Evolutionary conservation across 139 green algal genomes (phyloP).

Genomic region (Chlorokybus atmophyticus): DNA sequence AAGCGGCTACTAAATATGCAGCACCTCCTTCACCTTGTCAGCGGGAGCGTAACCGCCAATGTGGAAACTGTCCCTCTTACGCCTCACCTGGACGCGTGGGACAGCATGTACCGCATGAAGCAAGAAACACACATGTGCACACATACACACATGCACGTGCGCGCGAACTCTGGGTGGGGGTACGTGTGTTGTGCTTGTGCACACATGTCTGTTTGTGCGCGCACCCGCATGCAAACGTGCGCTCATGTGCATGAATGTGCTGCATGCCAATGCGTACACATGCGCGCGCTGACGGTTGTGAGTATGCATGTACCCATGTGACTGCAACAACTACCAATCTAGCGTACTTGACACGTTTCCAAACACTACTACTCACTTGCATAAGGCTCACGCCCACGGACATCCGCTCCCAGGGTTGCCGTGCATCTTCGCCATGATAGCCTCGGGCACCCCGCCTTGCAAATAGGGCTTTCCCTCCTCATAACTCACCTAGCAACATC

Average conservation of each 20-base stretch:
- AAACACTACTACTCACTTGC: constrained; percentile 62
- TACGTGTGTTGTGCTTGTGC: not conserved
- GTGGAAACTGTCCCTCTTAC: not conserved
- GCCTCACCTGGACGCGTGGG: no score
- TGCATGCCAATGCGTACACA: constrained; percentile 79
- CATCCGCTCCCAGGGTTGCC: not conserved
- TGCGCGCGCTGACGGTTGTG: constrained; percentile 96
- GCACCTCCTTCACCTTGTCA: not conserved
- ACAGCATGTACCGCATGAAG: no score
- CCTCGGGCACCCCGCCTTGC: not conserved
- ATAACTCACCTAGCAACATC: no score
- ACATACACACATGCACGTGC: no score
- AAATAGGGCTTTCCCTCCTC: no score
- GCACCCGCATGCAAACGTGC: constrained; percentile 3
- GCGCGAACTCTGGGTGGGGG: not conserved
- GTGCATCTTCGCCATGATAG: constrained; percentile 7
- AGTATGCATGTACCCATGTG: constrained; percentile 60
- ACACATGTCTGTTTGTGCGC: not conserved
- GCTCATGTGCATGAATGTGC: not conserved
- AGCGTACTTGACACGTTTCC: constrained; percentile 94
- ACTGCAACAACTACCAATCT: constrained; percentile 91
- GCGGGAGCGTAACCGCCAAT: not conserved
- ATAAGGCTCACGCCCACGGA: constrained; percentile 27
- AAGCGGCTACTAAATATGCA: constrained; percentile 3
- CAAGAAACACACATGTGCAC: no score